phyloP scores from a whole-genome alignment of 2,329 filamentous ascomycete species.

The Cladosporium austrohemisphaericum region DNA sequence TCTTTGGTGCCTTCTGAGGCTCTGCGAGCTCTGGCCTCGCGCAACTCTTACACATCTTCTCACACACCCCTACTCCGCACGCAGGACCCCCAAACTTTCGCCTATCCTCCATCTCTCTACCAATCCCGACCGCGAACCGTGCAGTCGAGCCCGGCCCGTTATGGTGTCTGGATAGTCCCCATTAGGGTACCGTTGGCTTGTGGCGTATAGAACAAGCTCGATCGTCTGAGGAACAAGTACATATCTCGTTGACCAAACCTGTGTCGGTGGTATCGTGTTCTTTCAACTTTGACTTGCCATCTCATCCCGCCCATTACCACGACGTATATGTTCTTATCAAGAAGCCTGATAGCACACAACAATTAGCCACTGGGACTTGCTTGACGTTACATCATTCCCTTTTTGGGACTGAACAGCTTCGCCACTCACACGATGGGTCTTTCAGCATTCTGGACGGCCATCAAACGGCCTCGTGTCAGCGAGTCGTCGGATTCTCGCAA shows the following conservation, averaged over 20 bases:
- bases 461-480: slow-evolving; percentile 8
- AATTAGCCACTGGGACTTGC: neutral
- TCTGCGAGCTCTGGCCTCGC: neutral
- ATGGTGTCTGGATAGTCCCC: neutral
- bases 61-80: neutral
- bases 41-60: neutral
- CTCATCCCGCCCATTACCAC: neutral
- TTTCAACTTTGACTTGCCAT: neutral
- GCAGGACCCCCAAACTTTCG: neutral
- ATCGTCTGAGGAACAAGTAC: neutral
- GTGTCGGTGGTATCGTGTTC: neutral
- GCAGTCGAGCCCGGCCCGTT: neutral
- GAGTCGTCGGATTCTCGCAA: slow-evolving; percentile 11
- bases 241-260: neutral
- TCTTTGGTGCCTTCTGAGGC: neutral
- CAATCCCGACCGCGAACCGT: neutral
- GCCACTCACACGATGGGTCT: slow-evolving; percentile 2
- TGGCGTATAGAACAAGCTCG: neutral
- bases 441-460: slow-evolving; percentile 12
- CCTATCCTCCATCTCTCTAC: neutral
- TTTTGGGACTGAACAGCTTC: neutral
- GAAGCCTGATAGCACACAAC: too few species aligned
- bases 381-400: neutral
- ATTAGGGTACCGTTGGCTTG: neutral
- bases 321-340: too few species aligned